phyloP scores from a whole-genome alignment of 768 basidiomycete genomes.

The Clitopilus hobsonii region DNA sequence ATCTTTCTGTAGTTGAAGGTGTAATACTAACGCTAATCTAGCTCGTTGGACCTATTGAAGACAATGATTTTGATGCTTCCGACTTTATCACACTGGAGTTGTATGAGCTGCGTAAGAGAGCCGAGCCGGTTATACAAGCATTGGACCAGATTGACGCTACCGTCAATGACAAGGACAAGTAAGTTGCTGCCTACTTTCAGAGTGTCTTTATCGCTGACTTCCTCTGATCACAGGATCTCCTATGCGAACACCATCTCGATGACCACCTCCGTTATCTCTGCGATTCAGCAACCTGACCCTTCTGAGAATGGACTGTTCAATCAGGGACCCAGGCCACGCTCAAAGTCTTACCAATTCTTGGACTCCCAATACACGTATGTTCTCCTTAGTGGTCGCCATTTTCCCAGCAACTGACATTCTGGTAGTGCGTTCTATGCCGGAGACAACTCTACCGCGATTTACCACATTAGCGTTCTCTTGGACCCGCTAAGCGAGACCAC shows the following conservation, averaged over 20 bases:
- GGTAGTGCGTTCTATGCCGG: constrained; percentile 67
- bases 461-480: constrained; percentile 67
- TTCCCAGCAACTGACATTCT: constrained; percentile 1
- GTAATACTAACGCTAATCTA: constrained; percentile 20
- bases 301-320: constrained; percentile 74
- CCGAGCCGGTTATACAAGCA: constrained; percentile 63
- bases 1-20: not conserved
- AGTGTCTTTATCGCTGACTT: not conserved
- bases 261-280: constrained; percentile 67
- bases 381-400: not conserved
- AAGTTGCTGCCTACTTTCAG: constrained; percentile 14
- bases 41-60: constrained; percentile 73
- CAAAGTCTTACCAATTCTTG: constrained; percentile 55
- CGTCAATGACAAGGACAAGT: constrained; percentile 36
- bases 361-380: constrained; percentile 64
- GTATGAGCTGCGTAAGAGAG: constrained; percentile 73
- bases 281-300: constrained; percentile 67
- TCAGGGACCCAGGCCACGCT: constrained; percentile 53
- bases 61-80: constrained; percentile 54
- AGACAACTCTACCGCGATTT: constrained; percentile 58
- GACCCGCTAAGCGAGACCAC: constrained; percentile 84
- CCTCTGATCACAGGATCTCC: constrained; percentile 40
- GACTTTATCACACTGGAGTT: constrained; percentile 70
- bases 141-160: constrained; percentile 48
- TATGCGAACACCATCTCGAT: constrained; percentile 59